These are phyloP conservation scores for Acanthamoeba healyi DNA, from an alignment of 208 protist genomes.

Conservation along the genomic window DNA sequence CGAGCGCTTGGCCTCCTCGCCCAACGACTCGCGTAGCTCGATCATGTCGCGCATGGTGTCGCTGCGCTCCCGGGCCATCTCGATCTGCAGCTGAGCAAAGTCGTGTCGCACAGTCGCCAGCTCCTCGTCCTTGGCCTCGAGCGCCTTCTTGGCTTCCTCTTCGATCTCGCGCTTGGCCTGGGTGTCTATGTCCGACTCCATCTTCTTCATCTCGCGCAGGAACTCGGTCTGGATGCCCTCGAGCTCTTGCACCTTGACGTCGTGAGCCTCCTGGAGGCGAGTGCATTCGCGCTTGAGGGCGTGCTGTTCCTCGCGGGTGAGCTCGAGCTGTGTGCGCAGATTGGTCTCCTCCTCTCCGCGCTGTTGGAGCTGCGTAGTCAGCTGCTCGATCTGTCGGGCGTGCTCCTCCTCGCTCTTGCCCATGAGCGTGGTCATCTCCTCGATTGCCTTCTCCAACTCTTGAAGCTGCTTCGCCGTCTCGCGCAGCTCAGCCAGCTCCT, in stretches of 20 bases:
- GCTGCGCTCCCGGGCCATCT: background rate
- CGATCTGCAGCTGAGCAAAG: background rate
- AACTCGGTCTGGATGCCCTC: background rate
- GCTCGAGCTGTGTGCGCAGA: constrained; percentile 19
- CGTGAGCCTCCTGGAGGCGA: background rate
- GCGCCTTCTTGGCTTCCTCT: background rate
- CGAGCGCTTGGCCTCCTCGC: background rate
- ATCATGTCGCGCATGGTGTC: background rate
- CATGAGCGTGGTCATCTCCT: constrained; percentile 6
- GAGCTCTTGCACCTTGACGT: background rate
- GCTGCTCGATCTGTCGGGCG: background rate
- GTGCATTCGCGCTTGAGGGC: background rate
- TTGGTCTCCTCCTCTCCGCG: background rate
- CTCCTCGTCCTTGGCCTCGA: constrained; percentile 22
- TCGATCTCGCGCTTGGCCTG: background rate
- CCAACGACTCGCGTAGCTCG: background rate
- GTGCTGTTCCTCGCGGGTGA: background rate
- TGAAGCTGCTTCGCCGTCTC: background rate
- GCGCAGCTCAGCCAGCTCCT: background rate
- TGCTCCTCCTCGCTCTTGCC: constrained; percentile 5
- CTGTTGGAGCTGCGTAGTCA: background rate
- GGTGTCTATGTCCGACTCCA: background rate
- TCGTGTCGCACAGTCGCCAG: background rate
- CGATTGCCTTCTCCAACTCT: background rate
- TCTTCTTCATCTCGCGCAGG: background rate